Conservation (phyloP, 2,329 filamentous ascomycete genomes). For the Alternaria sp. region DNA sequence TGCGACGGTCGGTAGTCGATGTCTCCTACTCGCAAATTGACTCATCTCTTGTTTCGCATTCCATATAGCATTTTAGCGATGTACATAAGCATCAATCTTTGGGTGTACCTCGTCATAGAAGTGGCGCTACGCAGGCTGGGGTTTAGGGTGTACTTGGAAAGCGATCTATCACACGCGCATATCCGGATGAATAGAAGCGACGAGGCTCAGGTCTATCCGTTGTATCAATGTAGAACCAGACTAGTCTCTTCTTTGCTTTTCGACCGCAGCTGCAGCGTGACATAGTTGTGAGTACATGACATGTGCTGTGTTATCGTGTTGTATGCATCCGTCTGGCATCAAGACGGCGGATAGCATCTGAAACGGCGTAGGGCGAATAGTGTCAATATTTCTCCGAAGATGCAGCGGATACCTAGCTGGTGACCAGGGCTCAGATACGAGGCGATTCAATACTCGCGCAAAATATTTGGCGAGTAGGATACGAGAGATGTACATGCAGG, state of each 20-base stretch:
- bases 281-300: not conserved
- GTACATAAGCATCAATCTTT: slow-evolving; percentile 6
- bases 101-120: slow-evolving; percentile 3
- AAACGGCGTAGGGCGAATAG: slow-evolving; percentile 2
- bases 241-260: slow-evolving; percentile 12
- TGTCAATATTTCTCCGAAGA: slow-evolving; percentile 8
- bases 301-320: not conserved
- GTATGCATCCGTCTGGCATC: not conserved
- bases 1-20: slow-evolving; percentile 60
- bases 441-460: slow-evolving; percentile 4
- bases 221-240: not conserved
- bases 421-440: slow-evolving; percentile 3
- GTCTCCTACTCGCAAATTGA: not conserved
- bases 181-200: slow-evolving; percentile 4
- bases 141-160: not conserved
- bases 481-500: slow-evolving; percentile 14
- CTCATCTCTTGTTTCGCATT: slow-evolving; percentile 2
- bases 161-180: slow-evolving; percentile 3
- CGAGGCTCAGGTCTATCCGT: not conserved
- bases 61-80: slow-evolving; percentile 21
- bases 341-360: not conserved
- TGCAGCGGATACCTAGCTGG: slow-evolving; percentile 6
- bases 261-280: not conserved
- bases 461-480: slow-evolving; percentile 5
- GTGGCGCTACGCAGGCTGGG: not conserved